Evolutionary conservation across 73 alveolate species (phyloP).

Genomic region (Stentor roeselii): DNA sequence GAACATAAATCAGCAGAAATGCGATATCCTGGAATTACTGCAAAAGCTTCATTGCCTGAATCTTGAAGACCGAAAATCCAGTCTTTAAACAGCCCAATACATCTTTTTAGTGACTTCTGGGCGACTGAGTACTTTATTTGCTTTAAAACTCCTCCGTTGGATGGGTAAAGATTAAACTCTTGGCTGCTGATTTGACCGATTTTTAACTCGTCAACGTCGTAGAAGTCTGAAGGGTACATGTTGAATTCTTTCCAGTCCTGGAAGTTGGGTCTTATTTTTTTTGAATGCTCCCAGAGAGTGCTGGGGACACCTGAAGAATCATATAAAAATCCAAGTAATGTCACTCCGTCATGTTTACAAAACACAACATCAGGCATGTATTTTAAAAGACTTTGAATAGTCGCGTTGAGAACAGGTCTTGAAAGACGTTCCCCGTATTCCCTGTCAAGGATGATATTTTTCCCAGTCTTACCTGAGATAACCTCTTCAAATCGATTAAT

Average conservation of each 20-base stretch:
- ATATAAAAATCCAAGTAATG: slow-evolving; percentile 57
- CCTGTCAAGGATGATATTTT: slow-evolving; percentile 62
- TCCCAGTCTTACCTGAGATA: background rate
- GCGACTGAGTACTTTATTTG: slow-evolving; percentile 69
- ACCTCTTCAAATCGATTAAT: background rate
- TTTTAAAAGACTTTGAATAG: slow-evolving; percentile 53
- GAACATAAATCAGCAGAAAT: background rate
- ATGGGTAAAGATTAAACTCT: slow-evolving; percentile 84
- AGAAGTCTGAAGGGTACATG: slow-evolving; percentile 38
- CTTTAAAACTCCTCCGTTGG: slow-evolving; percentile 77
- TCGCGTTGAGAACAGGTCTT: slow-evolving; percentile 49
- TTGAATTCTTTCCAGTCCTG: slow-evolving; percentile 53
- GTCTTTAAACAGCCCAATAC: background rate
- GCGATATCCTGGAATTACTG: background rate
- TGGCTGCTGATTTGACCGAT: slow-evolving; percentile 73
- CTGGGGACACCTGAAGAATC: slow-evolving; percentile 59
- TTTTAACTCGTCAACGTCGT: slow-evolving; percentile 76
- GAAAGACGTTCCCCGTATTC: slow-evolving; percentile 60
- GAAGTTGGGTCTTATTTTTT: slow-evolving; percentile 79
- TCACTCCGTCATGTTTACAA: slow-evolving; percentile 66
- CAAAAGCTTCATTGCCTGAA: background rate
- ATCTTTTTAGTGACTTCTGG: background rate
- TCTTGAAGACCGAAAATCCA: background rate
- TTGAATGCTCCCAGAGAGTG: slow-evolving; percentile 70
- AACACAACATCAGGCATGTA: slow-evolving; percentile 64